These are phyloP conservation scores for Platanthera zijinensis DNA, from an alignment of 106 monocot genomes.

Conservation along the genomic window DNA sequence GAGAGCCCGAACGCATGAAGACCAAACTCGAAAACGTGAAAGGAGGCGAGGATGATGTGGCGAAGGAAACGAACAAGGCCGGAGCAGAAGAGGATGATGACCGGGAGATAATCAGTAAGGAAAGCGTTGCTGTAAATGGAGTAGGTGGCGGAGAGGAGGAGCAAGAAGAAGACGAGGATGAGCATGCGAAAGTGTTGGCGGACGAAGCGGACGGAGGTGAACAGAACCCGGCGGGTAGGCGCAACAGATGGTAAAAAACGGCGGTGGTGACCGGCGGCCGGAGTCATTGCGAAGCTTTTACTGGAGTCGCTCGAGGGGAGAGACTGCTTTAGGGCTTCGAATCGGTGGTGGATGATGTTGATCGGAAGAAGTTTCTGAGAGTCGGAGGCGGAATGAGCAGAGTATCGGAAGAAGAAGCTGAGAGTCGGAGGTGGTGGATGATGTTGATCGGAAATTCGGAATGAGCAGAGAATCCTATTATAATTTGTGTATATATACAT, in stretches of 20 bases:
- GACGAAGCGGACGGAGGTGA: neutral
- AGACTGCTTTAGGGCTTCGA: slow-evolving; percentile 2
- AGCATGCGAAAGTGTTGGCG: neutral
- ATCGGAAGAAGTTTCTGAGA: neutral
- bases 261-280: neutral
- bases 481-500: no score
- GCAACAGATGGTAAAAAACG: neutral
- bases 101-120: neutral
- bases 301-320: neutral
- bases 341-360: neutral
- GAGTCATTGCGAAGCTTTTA: neutral
- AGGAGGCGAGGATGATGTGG: neutral
- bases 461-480: no score
- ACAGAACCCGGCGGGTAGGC: no score
- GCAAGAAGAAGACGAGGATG: neutral
- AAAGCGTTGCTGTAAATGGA: neutral
- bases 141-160: neutral
- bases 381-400: no score
- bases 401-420: no score
- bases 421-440: no score
- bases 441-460: no score
- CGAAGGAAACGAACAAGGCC: neutral
- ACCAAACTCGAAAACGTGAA: neutral
- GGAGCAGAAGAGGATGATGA: slow-evolving; percentile 1
- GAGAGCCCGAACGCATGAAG: neutral